Evolutionary conservation across 371 early-diverging fungal genomes (phyloP).

Genomic region (Chytridium lagenaria): DNA sequence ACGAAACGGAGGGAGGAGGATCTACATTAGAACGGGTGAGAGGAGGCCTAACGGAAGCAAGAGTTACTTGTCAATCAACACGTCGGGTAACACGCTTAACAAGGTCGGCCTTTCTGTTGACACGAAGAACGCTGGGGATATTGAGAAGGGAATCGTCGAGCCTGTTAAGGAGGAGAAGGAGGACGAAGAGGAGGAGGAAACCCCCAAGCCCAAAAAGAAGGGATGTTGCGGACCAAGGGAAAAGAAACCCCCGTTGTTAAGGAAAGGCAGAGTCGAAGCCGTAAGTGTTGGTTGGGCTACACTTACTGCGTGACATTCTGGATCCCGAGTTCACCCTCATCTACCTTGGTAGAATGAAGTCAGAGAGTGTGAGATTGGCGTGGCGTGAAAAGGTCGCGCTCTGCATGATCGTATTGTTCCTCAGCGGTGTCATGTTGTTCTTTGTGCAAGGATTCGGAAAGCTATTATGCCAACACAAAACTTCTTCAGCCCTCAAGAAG

Average conservation of each 20-base stretch:
- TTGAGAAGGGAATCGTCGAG: constrained; percentile 23
- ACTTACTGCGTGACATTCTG: constrained; percentile 90
- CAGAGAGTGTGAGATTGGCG: constrained; percentile 62
- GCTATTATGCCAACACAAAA: constrained; percentile 76
- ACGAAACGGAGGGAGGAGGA: constrained; percentile 29
- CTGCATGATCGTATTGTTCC: constrained; percentile 79
- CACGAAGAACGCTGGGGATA: constrained; percentile 10
- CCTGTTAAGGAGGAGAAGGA: constrained; percentile 13
- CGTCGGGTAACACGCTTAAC: background rate
- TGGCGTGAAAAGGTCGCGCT: constrained; percentile 97
- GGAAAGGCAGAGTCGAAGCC: constrained; percentile 35
- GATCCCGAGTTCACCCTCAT: constrained; percentile 75
- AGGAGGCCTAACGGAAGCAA: constrained; percentile 16
- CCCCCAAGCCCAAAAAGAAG: constrained; percentile 19
- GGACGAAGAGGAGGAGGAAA: constrained; percentile 27
- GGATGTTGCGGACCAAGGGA: constrained; percentile 27
- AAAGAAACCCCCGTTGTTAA: constrained; percentile 44
- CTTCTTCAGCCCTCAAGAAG: constrained; percentile 38
- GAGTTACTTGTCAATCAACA: background rate
- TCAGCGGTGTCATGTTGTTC: constrained; percentile 83
- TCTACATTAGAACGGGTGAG: constrained; percentile 23
- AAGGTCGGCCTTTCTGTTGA: constrained; percentile 5
- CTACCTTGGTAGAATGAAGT: constrained; percentile 39
- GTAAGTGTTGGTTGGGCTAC: constrained; percentile 75
- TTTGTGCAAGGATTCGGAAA: constrained; percentile 88